Evolutionary conservation across 495 filamentous ascomycete species (phyloP), one percentile per base, ranked within the genome.

Genomic region (Alectoria sarmentosa): DNA sequence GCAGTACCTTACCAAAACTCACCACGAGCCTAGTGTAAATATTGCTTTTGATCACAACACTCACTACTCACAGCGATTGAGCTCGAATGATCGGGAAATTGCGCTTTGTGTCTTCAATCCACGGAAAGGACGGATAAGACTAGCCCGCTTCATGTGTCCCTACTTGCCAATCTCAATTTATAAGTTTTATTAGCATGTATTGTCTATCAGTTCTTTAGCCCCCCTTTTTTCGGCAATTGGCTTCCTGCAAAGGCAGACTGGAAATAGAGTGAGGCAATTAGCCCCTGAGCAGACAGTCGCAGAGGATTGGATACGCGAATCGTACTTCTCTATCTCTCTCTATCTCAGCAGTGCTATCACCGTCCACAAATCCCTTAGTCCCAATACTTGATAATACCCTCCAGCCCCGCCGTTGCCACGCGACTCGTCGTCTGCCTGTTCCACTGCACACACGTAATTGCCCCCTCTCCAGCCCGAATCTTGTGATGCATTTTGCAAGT

Each of bases 401-500:
- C 90, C 75, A 95, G 76, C 6, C 91, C 94, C 36, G 90, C 94
- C 42, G 92, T 96, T 42, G 88, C 91, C 28, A 98, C 87, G 78
- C 96, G 96, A 73, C 88, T 91, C 10, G 87, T 93, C 80, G 98
- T 95, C 78, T 96, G 88, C 39, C 92, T 91, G 77, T 96, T 92
- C 92, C 92, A 98, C 74, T 88, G 87, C 56, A 91, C 78, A 69
- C 86, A 89, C 58, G 90, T 90, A 52, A 96, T 83, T 19, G 93
- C 84, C 9, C 87, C 86, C 54, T 90, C 81, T 61, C 87, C 84
- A 4, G 90, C 92, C 75, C 88, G 79, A 61, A 98, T 84, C 84
- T 98, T 98, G 75, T 94, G 89, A 75, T 88, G 96, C 90, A 98
- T 90, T 77, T 96, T 98, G 70, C 92, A 91, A 44, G 91, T 96